These are phyloP conservation scores for Paecilomyces niveus DNA, from an alignment of 2,329 filamentous ascomycete species.

Conservation along the genomic window DNA sequence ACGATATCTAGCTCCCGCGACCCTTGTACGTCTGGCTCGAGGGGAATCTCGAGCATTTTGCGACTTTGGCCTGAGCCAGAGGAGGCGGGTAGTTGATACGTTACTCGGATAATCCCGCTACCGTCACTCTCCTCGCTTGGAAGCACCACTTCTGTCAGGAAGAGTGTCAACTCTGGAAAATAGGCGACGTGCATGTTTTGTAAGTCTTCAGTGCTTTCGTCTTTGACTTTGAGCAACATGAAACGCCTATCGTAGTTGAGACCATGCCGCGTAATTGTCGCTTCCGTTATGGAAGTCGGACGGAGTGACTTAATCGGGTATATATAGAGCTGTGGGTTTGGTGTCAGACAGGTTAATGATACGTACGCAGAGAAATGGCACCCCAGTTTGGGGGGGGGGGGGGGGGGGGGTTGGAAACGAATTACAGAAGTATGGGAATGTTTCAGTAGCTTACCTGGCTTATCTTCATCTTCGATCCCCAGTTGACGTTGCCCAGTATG, in stretches of 20 bases:
- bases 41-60: constrained; percentile 47
- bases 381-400: too few species aligned
- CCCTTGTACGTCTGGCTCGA: constrained; percentile 44
- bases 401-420: neutral
- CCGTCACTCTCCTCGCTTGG: constrained; percentile 11
- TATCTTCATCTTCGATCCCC: neutral
- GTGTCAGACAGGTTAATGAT: neutral
- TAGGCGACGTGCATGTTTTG: constrained; percentile 55
- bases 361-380: neutral
- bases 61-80: constrained; percentile 16
- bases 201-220: constrained; percentile 24
- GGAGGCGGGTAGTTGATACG: constrained; percentile 23
- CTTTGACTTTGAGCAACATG: constrained; percentile 57
- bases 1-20: constrained; percentile 47
- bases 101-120: constrained; percentile 33
- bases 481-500: neutral
- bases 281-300: constrained; percentile 47
- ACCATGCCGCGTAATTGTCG: constrained; percentile 55
- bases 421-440: constrained; percentile 3
- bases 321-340: constrained; percentile 51
- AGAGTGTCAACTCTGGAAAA: constrained; percentile 57
- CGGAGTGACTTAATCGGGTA: constrained; percentile 71
- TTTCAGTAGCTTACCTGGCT: neutral
- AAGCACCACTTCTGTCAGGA: constrained; percentile 50
- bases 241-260: constrained; percentile 62